Conservation (phyloP, 768 basidiomycete genomes). For the Tephrocybe sp. region DNA sequence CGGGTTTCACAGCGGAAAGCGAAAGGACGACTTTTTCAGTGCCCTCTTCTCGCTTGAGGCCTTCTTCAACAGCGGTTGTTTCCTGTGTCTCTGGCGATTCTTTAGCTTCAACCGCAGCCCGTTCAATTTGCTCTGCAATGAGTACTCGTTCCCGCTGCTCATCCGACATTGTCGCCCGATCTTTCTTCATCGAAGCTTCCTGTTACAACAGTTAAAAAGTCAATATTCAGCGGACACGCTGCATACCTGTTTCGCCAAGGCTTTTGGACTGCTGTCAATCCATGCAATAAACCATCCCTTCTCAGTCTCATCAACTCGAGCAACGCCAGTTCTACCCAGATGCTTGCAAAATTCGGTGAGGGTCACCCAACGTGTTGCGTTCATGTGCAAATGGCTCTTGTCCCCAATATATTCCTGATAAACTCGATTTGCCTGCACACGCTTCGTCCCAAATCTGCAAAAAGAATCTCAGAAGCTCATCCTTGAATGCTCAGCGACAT, state of each 20-base stretch:
- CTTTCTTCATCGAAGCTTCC: conserved; percentile 89
- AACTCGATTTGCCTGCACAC: conserved; percentile 90
- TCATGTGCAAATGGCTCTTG: conserved; percentile 96
- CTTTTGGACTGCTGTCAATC: conserved; percentile 96
- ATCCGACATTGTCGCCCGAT: conserved; percentile 86
- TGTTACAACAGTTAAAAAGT: conserved; percentile 22
- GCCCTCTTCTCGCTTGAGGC: conserved; percentile 69
- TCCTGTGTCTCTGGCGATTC: conserved; percentile 30
- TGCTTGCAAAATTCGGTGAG: conserved; percentile 94
- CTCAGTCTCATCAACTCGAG: conserved; percentile 95
- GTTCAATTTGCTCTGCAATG: conserved; percentile 91
- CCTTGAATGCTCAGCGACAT: not conserved
- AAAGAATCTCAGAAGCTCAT: not conserved
- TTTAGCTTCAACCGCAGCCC: conserved; percentile 56
- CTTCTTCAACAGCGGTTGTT: conserved; percentile 48
- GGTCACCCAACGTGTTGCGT: conserved; percentile 96
- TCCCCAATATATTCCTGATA: conserved; percentile 98
- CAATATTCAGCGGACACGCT: not conserved
- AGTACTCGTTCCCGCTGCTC: conserved; percentile 90
- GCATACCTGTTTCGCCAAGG: conserved; percentile 82
- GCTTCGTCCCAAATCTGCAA: conserved; percentile 84
- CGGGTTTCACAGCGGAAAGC: conserved; percentile 52
- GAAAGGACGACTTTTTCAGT: conserved; percentile 75
- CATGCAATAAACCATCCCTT: conserved; percentile 98
- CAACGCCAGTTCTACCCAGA: conserved; percentile 81